Base-by-base conservation (phyloP, 345 rosid species). In the Mercurialis annua region DNA sequence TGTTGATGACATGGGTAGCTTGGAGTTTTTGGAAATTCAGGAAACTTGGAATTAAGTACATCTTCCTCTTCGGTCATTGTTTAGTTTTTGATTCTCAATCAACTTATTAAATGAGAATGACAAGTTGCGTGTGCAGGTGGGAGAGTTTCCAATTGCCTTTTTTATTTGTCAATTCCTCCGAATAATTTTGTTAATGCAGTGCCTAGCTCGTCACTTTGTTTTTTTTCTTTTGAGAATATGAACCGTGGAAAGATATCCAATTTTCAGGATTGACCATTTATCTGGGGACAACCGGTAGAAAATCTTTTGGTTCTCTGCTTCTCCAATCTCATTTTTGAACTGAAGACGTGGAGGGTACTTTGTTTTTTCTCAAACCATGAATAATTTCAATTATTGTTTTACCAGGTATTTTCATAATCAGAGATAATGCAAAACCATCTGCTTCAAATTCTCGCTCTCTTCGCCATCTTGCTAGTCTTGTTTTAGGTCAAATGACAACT, bases 331-430 rank as follows among this genome's bases (percentile, higher is more conserved):
- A 94, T 94, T 67, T 94, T 94, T 12, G 99, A 91, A 53, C 99
- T 98, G 91, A 85, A 98, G 99, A 65, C 99, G 98, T 40, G 99
- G 99, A 79, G 99, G 99, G 99, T 92, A 88, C 46, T 48, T 67
- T 72, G 31, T n/a, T n/a, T 62, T 17, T 73, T 74, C 65, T 50
- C 53, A 12, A 38, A 34, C 53, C 44, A 7, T 27, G n/a, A 31
- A 26, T 66, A 49, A 66, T 31, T n/a, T 55, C 29, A 50, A 33
- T n/a, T 44, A 33, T 30, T 27, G 14, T 58, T 66, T 67, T 53
- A 61, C 48, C 69, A 92, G 98, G 86, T 93, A 93, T 77, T 94
- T 94, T 27, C 96, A 94, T 78, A 65, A 91, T 79, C 91, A 94
- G 12, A 98, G 99, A n/a, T n/a, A n/a, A n/a, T n/a, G n/a, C n/a